Evolutionary conservation across 2,329 filamentous ascomycete species (phyloP).

Genomic region (Fusarium nisikadoi): DNA sequence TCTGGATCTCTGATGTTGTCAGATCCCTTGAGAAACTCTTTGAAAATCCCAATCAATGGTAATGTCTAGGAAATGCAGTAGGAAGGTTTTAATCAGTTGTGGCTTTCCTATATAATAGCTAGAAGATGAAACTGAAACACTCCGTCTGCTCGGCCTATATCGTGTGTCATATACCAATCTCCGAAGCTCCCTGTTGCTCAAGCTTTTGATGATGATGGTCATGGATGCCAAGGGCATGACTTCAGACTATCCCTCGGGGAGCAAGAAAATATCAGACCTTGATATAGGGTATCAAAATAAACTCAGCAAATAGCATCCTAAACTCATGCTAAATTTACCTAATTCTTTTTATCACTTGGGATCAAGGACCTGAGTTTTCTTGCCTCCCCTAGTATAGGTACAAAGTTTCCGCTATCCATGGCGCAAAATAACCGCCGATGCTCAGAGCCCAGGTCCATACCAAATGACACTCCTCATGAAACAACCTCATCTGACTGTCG

Average conservation of each 20-base stretch:
- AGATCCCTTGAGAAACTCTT: neutral
- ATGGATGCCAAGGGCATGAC: constrained; percentile 5
- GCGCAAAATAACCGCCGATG: constrained; percentile 23
- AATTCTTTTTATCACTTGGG: too few species aligned
- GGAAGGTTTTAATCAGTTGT: neutral
- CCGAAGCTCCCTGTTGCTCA: neutral
- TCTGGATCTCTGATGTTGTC: constrained; percentile 20
- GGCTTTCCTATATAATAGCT: neutral
- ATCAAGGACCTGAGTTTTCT: too few species aligned
- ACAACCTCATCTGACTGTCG: neutral
- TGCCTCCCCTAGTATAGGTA: neutral
- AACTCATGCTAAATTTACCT: too few species aligned
- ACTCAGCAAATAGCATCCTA: too few species aligned
- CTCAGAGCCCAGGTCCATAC: constrained; percentile 14
- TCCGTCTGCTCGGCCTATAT: neutral
- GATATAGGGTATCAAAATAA: too few species aligned
- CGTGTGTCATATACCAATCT: neutral
- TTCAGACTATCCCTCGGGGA: neutral
- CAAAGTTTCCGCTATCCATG: constrained; percentile 23
- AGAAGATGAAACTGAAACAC: neutral
- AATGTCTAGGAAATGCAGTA: neutral
- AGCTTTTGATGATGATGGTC: constrained; percentile 2
- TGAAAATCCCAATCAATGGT: neutral
- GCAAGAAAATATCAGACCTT: too few species aligned
- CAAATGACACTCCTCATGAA: constrained; percentile 14